Percentiles rank a stretch among this genome's conserved stretches.
Conservation (phyloP, 2,329 filamentous ascomycete genomes). For the Calonectria hongkongensis region DNA sequence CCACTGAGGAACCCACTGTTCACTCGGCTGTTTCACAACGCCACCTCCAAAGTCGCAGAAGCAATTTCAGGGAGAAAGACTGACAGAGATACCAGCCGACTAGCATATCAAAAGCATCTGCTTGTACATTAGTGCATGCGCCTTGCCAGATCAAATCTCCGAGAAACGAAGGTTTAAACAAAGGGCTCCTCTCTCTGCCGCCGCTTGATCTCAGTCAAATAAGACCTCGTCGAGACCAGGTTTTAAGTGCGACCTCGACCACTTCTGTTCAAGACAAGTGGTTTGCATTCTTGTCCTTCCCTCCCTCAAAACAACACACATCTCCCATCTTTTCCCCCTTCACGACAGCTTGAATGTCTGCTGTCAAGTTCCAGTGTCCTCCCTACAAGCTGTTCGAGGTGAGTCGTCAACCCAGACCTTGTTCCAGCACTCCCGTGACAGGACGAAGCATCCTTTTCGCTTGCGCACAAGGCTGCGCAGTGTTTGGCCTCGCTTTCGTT, state of each 20-base stretch:
- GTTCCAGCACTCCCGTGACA: constrained; percentile 56
- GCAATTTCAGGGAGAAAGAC: constrained; percentile 59
- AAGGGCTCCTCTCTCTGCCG: constrained; percentile 55
- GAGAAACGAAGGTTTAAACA: constrained; percentile 56
- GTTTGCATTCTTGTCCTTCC: constrained; percentile 59
- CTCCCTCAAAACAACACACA: constrained; percentile 56
- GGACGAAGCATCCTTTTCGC: constrained; percentile 44
- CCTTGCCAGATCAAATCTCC: constrained; percentile 63
- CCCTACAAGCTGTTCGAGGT: constrained; percentile 77
- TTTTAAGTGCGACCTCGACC: constrained; percentile 59
- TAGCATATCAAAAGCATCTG: constrained; percentile 58
- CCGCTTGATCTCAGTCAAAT: constrained; percentile 56
- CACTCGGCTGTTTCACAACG: constrained; percentile 61
- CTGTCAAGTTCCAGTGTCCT: constrained; percentile 73
- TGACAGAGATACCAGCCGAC: constrained; percentile 53
- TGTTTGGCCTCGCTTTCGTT: constrained; percentile 40
- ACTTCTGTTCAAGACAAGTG: constrained; percentile 62
- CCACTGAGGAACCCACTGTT: constrained; percentile 59
- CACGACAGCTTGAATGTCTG: constrained; percentile 74
- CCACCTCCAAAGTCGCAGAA: constrained; percentile 58
- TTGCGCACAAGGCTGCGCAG: constrained; percentile 42
- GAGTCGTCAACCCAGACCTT: constrained; percentile 64
- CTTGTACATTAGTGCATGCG: constrained; percentile 56
- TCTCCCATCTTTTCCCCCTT: constrained; percentile 59
- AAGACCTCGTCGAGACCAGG: constrained; percentile 63